phyloP scores from a whole-genome alignment of 345 rosid genomes.

The Noccaea caerulescens region DNA sequence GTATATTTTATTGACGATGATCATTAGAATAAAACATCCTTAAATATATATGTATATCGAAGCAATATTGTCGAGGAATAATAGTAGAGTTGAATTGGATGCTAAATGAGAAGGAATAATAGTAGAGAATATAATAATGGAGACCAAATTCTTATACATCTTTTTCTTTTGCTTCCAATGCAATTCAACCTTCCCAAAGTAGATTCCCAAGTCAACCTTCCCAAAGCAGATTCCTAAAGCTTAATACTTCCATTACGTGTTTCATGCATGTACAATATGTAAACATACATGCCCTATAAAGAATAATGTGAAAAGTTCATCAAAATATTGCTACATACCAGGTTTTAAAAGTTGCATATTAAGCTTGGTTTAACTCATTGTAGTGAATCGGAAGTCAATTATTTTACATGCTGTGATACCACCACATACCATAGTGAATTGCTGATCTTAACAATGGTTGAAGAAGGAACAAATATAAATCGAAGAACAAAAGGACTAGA shows the following conservation, averaged over 20 bases:
- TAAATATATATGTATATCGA: background rate
- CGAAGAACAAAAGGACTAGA: no score
- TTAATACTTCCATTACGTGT: constrained; percentile 5
- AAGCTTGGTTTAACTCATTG: background rate
- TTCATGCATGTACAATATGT: background rate
- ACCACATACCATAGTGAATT: no score
- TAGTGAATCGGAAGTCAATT: background rate
- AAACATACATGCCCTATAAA: background rate
- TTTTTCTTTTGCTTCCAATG: background rate
- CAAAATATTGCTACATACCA: background rate
- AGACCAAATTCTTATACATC: background rate
- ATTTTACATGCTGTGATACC: no score
- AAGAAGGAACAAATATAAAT: no score
- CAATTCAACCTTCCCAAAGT: constrained; percentile 1
- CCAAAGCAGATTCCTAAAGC: constrained; percentile 7
- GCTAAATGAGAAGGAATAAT: constrained; percentile 15
- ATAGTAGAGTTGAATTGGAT: background rate
- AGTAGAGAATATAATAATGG: background rate
- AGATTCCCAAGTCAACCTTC: constrained; percentile 16
- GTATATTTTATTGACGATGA: background rate
- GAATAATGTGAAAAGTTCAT: background rate
- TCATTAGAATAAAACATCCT: background rate
- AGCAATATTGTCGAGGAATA: background rate
- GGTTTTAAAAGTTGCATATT: background rate
- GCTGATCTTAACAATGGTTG: no score